These are phyloP conservation scores for Ailanthus altissimus DNA, from an alignment of 345 rosid species.

Conservation along the genomic window DNA sequence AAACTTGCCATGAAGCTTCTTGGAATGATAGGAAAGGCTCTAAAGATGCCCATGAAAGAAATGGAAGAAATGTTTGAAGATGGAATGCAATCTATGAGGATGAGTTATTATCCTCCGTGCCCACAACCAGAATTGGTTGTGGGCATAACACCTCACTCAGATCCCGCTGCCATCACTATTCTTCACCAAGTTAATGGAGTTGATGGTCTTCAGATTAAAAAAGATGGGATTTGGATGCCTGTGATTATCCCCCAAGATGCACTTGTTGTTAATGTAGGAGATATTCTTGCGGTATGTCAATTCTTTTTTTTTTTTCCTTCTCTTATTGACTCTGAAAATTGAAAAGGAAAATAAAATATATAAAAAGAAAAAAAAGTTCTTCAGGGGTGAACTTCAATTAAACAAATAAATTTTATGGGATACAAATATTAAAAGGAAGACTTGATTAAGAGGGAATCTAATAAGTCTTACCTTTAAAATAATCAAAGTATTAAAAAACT, in stretches of 20 bases:
- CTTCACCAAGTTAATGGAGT: constrained; percentile 24
- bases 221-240: constrained; percentile 22
- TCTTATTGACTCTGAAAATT: too few species aligned
- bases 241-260: constrained; percentile 10
- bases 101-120: constrained; percentile 31
- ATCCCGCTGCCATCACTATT: constrained; percentile 20
- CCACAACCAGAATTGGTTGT: constrained; percentile 26
- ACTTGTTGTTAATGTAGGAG: constrained; percentile 19
- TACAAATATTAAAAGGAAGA: too few species aligned
- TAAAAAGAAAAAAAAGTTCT: neutral
- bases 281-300: constrained; percentile 15
- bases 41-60: constrained; percentile 25
- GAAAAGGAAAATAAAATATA: neutral
- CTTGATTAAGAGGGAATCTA: too few species aligned
- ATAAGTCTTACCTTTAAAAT: too few species aligned
- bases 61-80: constrained; percentile 39
- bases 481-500: too few species aligned
- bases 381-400: too few species aligned
- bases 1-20: constrained; percentile 35
- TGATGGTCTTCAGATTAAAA: constrained; percentile 24
- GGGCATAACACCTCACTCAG: constrained; percentile 23
- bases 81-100: constrained; percentile 37
- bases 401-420: too few species aligned
- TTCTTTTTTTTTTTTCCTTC: neutral
- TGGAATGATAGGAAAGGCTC: constrained; percentile 21